Percentiles rank a stretch among this genome's conserved stretches.
Conservation (phyloP, 1,284 basidiomycete genomes). For the Ustanciosporium gigantosporum region DNA sequence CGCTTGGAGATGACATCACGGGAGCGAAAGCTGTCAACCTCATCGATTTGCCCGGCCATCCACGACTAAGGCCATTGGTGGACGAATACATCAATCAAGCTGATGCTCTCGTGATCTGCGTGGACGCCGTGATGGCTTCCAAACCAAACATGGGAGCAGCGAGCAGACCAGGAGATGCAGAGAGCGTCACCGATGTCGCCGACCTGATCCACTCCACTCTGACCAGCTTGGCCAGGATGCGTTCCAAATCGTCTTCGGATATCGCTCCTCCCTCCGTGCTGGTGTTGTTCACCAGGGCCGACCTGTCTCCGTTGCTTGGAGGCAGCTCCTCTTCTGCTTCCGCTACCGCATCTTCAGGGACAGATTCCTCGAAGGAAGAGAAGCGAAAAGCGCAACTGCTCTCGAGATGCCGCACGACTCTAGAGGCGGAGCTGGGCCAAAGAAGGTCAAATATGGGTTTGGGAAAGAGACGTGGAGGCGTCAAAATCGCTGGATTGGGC, state of each 20-base stretch:
- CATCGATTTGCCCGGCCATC: slow-evolving; percentile 54
- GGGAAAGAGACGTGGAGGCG: slow-evolving; percentile 29
- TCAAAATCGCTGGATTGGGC: slow-evolving; percentile 51
- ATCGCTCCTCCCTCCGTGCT: slow-evolving; percentile 40
- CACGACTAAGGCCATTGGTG: slow-evolving; percentile 41
- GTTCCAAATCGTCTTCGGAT: slow-evolving; percentile 1
- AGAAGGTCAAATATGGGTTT: slow-evolving; percentile 48
- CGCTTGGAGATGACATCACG: not conserved
- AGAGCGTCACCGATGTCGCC: slow-evolving; percentile 34
- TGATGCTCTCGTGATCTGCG: slow-evolving; percentile 54
- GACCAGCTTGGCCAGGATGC: slow-evolving; percentile 32
- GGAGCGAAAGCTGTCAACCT: slow-evolving; percentile 28
- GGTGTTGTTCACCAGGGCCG: slow-evolving; percentile 54
- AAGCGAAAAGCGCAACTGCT: slow-evolving; percentile 51
- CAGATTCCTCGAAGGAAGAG: slow-evolving; percentile 35
- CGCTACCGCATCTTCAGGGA: slow-evolving; percentile 1
- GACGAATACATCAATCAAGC: slow-evolving; percentile 39
- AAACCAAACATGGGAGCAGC: slow-evolving; percentile 13
- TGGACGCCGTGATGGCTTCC: slow-evolving; percentile 53
- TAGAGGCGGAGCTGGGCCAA: slow-evolving; percentile 47
- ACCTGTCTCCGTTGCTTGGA: slow-evolving; percentile 52
- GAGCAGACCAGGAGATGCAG: slow-evolving; percentile 7
- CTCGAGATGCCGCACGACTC: slow-evolving; percentile 45
- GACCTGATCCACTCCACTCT: slow-evolving; percentile 50
- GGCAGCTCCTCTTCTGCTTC: slow-evolving; percentile 26